These are phyloP conservation scores for Alternaria consortialis DNA, from an alignment of 2,329 filamentous ascomycete species.

Conservation along the genomic window DNA sequence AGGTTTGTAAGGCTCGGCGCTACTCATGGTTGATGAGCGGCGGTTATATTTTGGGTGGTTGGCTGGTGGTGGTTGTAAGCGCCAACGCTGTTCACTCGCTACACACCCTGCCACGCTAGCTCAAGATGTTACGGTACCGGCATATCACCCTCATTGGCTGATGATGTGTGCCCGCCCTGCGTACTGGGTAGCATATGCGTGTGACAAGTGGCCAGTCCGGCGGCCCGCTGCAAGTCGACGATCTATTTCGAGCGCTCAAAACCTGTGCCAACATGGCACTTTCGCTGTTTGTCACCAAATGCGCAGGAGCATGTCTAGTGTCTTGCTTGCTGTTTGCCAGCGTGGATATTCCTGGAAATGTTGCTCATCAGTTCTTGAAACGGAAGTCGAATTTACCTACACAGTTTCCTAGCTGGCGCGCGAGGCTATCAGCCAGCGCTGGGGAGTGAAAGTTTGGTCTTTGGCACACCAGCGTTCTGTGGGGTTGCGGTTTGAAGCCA, in stretches of 20 bases:
- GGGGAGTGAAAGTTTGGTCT: background rate
- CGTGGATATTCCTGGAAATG: background rate
- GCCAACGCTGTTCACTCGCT: slow-evolving; percentile 44
- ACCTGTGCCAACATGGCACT: slow-evolving; percentile 17
- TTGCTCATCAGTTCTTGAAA: background rate
- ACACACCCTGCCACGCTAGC: slow-evolving; percentile 33
- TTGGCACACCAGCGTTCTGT: background rate
- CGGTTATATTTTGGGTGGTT: slow-evolving; percentile 51
- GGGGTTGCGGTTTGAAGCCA: slow-evolving; percentile 16
- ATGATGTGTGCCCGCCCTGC: slow-evolving; percentile 38
- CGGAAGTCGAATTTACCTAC: background rate
- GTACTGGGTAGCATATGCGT: slow-evolving; percentile 39
- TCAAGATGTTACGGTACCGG: slow-evolving; percentile 24
- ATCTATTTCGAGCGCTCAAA: slow-evolving; percentile 46
- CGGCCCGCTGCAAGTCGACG: slow-evolving; percentile 43
- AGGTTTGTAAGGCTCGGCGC: slow-evolving; percentile 42
- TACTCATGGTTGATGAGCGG: slow-evolving; percentile 38
- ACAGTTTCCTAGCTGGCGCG: background rate
- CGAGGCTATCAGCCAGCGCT: background rate
- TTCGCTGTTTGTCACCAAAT: slow-evolving; percentile 19
- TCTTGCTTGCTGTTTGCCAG: slow-evolving; percentile 8
- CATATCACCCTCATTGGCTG: slow-evolving; percentile 38
- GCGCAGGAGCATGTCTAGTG: slow-evolving; percentile 26
- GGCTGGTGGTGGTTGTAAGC: slow-evolving; percentile 45
- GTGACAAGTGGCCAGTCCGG: slow-evolving; percentile 39